These are phyloP conservation scores for Berberis thunbergii DNA, from an alignment of 164 flowering plant species.

Conservation along the genomic window DNA sequence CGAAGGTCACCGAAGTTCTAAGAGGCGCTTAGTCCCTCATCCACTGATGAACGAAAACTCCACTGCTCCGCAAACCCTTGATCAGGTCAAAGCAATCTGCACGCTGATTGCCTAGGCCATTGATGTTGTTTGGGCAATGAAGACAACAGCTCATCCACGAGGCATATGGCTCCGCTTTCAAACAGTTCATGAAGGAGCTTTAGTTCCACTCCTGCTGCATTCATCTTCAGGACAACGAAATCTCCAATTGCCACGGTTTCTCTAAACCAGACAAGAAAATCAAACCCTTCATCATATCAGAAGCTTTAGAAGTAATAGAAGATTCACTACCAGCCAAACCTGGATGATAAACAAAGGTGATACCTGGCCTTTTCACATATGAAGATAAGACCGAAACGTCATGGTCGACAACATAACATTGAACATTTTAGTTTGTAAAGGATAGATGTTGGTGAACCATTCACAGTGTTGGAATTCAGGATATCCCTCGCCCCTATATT, in stretches of 20 bases:
- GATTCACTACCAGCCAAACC: conserved; percentile 34
- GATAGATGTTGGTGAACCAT: conserved; percentile 46
- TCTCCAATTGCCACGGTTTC: conserved; percentile 49
- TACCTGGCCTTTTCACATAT: conserved; percentile 58
- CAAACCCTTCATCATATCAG: conserved; percentile 47
- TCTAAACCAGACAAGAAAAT: conserved; percentile 64
- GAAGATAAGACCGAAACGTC: conserved; percentile 48
- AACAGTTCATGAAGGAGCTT: conserved; percentile 49
- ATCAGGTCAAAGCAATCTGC: conserved; percentile 45
- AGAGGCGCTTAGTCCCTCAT: conserved; percentile 20
- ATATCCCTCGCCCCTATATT: conserved; percentile 57
- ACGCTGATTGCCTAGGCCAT: conserved; percentile 13
- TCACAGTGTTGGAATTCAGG: conserved; percentile 24
- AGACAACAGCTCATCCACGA: conserved; percentile 80
- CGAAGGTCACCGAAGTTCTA: conserved; percentile 5
- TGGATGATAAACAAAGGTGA: conserved; percentile 72
- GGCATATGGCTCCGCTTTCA: conserved; percentile 67
- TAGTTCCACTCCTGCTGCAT: conserved; percentile 41
- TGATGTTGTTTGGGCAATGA: conserved; percentile 30
- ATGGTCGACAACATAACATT: conserved; percentile 55
- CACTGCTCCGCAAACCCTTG: conserved; percentile 44
- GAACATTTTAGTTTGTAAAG: conserved; percentile 30
- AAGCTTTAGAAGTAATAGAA: conserved; percentile 5
- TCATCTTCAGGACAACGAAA: conserved; percentile 72
- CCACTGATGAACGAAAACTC: conserved; percentile 78